Evolutionary conservation across 805 yeast genomes (phyloP).

Genomic region (Saturnispora sekii): DNA sequence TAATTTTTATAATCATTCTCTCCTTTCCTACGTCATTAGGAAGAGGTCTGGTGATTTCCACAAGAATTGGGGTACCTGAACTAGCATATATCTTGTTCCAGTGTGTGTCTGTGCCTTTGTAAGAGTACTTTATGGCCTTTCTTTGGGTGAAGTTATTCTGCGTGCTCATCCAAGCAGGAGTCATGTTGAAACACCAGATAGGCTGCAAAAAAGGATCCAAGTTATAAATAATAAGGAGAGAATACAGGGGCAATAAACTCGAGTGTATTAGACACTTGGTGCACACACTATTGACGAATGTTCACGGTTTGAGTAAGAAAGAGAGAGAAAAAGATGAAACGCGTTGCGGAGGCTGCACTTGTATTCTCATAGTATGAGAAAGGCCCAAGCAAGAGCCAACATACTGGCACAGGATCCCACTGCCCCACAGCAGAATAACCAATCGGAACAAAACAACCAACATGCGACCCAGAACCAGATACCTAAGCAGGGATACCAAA

Average conservation of each 20-base stretch:
- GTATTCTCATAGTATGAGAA: constrained; percentile 9
- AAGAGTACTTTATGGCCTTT: neutral
- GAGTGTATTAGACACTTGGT: too few species aligned
- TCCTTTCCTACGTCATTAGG: neutral
- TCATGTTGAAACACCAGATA: too few species aligned
- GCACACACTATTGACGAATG: too few species aligned
- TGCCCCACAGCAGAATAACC: neutral
- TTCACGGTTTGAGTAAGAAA: neutral
- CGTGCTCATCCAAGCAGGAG: neutral
- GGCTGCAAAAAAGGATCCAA: neutral
- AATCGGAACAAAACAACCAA: neutral
- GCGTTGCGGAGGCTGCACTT: neutral
- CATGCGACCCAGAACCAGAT: neutral
- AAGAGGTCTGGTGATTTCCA: neutral
- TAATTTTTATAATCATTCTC: neutral
- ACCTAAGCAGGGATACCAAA: too few species aligned
- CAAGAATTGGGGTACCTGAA: neutral
- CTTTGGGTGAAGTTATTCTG: neutral
- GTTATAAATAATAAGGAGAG: too few species aligned
- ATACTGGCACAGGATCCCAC: constrained; percentile 15
- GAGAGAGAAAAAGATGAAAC: neutral
- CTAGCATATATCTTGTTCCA: neutral
- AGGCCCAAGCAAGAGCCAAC: constrained; percentile 20
- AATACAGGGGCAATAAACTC: too few species aligned
- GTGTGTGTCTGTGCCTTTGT: neutral